phyloP scores from a whole-genome alignment of 257 asterid genomes.

The Fraxinus quadrangulata region DNA sequence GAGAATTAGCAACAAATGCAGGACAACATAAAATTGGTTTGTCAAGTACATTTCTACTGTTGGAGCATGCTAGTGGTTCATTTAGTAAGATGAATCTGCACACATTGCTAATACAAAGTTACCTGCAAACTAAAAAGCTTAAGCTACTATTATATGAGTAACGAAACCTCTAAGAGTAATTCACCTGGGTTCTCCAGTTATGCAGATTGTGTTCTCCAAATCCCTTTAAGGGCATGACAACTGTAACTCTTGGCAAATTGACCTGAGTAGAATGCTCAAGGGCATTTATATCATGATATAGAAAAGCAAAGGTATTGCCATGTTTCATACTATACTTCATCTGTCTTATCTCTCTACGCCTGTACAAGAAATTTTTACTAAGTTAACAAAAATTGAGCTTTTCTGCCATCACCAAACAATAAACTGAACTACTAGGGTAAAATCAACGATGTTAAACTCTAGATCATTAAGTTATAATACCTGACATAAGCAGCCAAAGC shows the following conservation, averaged over 20 bases:
- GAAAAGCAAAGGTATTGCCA: constrained; percentile 83
- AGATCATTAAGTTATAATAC: constrained; percentile 37
- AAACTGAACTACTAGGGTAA: constrained; percentile 5
- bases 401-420: constrained; percentile 15
- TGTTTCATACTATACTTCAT: constrained; percentile 50
- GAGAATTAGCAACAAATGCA: constrained; percentile 4
- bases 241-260: constrained; percentile 84
- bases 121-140: constrained; percentile 20
- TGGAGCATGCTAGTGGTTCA: constrained; percentile 1
- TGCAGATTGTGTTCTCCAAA: constrained; percentile 97
- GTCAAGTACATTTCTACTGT: constrained; percentile 16
- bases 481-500: constrained; percentile 87
- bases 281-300: constrained; percentile 65
- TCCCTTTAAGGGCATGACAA: constrained; percentile 97
- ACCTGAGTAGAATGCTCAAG: constrained; percentile 83
- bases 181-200: constrained; percentile 98
- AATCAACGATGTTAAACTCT: constrained; percentile 12
- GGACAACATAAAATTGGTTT: constrained; percentile 16
- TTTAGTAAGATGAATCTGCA: constrained; percentile 10
- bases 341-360: constrained; percentile 81
- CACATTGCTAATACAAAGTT: constrained; percentile 1
- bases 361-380: constrained; percentile 36
- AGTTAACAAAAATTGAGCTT: constrained; percentile 16
- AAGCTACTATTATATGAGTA: constrained; percentile 22
- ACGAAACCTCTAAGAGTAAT: constrained; percentile 19